Evolutionary conservation across 306 rosid species (phyloP).

Genomic region (Alnus glutinosa): DNA sequence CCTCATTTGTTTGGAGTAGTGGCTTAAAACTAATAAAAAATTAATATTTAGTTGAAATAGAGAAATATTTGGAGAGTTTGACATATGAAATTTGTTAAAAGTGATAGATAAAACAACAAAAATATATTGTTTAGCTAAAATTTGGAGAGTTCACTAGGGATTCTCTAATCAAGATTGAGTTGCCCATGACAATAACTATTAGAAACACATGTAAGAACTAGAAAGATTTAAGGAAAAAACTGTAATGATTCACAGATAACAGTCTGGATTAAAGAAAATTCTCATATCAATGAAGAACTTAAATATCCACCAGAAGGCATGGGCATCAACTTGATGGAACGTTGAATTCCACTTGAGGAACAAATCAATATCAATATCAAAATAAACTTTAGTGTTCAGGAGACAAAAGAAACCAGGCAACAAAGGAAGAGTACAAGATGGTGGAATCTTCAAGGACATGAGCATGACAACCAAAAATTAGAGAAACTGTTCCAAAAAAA

Average conservation of each 20-base stretch:
- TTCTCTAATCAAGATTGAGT: background rate
- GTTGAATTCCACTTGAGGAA: constrained; percentile 20
- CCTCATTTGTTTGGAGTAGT: too few relatives aligned
- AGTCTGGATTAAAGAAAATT: background rate
- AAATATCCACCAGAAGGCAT: background rate
- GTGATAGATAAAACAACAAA: too few relatives aligned
- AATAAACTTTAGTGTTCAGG: constrained; percentile 13
- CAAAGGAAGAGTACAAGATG: background rate
- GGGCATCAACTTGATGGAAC: background rate
- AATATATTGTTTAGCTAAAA: too few relatives aligned
- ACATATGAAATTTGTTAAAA: too few relatives aligned
- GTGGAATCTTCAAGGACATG: background rate
- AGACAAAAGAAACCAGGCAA: background rate
- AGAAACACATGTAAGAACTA: background rate
- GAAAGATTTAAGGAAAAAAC: background rate
- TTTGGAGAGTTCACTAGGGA: too few relatives aligned
- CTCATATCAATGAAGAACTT: background rate
- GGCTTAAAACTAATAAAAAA: too few relatives aligned
- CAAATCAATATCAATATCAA: constrained; percentile 32
- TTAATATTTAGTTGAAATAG: too few relatives aligned
- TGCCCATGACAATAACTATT: background rate
- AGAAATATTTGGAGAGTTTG: too few relatives aligned
- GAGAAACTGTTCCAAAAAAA: background rate
- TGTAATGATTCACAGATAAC: background rate
- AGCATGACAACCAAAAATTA: background rate